phyloP scores from a whole-genome alignment of 164 flowering plant genomes.

The Liriodendron chinense region DNA sequence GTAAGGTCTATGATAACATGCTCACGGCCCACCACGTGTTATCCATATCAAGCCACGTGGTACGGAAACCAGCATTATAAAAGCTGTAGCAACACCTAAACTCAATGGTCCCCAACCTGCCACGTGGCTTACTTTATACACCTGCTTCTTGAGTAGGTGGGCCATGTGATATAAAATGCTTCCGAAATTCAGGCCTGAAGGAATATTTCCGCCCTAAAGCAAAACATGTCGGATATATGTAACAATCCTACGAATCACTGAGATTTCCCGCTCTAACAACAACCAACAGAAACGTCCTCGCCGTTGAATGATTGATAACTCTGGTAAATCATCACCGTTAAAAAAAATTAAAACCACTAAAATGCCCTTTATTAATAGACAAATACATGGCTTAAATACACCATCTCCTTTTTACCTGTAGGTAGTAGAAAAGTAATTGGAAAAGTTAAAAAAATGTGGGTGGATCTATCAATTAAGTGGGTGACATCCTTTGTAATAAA shows the following conservation, averaged over 20 bases:
- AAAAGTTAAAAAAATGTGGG: neutral
- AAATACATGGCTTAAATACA: no score
- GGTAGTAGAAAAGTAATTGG: neutral
- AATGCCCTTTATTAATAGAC: no score
- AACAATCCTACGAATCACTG: neutral
- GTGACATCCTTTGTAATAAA: neutral
- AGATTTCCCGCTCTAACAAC: no score
- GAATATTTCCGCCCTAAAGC: conserved; percentile 14
- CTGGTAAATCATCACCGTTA: no score
- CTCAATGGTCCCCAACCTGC: neutral
- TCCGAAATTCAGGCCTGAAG: neutral
- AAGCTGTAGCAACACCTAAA: neutral
- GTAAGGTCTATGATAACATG: neutral
- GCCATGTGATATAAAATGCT: neutral
- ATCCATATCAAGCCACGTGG: no score
- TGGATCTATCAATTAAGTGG: neutral
- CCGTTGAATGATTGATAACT: no score
- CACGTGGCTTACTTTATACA: conserved; percentile 3
- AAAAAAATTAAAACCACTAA: no score
- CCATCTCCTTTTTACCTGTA: no score
- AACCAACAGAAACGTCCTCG: no score
- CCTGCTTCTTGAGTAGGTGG: neutral
- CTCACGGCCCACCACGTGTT: conserved; percentile 1
- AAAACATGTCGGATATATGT: conserved; percentile 16
- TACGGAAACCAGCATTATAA: no score